Percentiles rank a stretch among this genome's conserved stretches.
Conservation (phyloP, 2,329 filamentous ascomycete species). For the Pseudogymnoascus verrucosus region DNA sequence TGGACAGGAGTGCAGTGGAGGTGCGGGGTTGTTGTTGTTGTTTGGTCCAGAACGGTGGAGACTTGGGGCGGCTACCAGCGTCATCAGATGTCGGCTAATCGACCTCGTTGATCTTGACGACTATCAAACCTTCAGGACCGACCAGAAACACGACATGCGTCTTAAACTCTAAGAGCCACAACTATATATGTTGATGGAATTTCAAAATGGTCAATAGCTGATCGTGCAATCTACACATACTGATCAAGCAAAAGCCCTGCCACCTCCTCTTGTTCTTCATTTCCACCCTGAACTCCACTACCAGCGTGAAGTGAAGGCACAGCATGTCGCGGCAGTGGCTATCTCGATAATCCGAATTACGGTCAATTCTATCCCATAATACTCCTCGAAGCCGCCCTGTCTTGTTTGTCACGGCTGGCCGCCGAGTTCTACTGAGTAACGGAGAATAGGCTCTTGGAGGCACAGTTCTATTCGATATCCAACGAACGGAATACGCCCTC, state of each 20-base stretch:
- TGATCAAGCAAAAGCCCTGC: background rate
- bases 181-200: background rate
- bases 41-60: background rate
- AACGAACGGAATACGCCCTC: background rate
- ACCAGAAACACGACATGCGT: background rate
- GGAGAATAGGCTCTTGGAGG: background rate
- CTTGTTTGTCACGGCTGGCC: background rate
- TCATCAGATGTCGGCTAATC: background rate
- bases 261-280: background rate
- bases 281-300: background rate
- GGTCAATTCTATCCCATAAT: background rate
- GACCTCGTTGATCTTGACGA: background rate
- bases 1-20: background rate
- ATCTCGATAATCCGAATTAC: conserved; percentile 1
- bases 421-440: background rate
- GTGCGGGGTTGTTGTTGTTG: background rate
- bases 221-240: background rate
- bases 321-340: conserved; percentile 1
- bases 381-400: background rate
- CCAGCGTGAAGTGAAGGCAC: background rate
- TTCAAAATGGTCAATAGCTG: background rate
- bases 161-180: background rate
- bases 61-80: background rate
- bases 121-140: background rate
- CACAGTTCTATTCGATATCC: background rate